A percentile compares a stretch with the other conserved stretches of the same genome.
phyloP scores from a whole-genome alignment of 306 rosid genomes.

The Rubus parviflorus region DNA sequence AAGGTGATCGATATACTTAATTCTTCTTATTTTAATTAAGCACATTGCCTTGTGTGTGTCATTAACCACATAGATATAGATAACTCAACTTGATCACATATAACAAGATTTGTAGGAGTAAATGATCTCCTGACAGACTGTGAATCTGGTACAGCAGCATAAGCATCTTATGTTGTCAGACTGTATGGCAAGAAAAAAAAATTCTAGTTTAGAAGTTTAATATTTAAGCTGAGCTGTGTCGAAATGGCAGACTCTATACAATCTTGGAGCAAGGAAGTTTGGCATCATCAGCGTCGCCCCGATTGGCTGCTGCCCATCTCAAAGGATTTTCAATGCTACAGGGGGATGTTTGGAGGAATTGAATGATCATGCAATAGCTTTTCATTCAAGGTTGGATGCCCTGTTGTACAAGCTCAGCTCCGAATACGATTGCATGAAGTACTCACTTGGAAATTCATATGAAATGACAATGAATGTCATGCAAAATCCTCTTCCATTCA shows the following conservation, averaged over 20 bases:
- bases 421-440: conserved; percentile 17
- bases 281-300: conserved; percentile 33
- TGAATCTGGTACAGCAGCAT: no score
- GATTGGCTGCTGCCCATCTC: conserved; percentile 35
- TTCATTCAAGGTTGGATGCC: conserved; percentile 17
- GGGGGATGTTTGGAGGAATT: conserved; percentile 34
- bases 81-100: background rate
- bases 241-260: conserved; percentile 23
- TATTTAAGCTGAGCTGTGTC: background rate
- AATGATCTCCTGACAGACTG: background rate
- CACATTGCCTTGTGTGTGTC: background rate
- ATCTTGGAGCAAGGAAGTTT: conserved; percentile 33
- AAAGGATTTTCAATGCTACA: conserved; percentile 17
- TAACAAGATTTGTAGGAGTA: background rate
- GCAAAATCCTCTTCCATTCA: conserved; percentile 21
- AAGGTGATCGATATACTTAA: background rate
- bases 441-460: conserved; percentile 34
- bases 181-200: no score
- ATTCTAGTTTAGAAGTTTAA: no score
- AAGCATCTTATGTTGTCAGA: no score
- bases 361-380: conserved; percentile 24
- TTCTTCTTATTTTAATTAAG: background rate
- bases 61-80: background rate
- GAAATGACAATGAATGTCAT: conserved; percentile 26
- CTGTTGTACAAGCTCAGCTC: conserved; percentile 22